Base-by-base conservation (phyloP, 306 rosid genomes). In the Boehmeria nivea region DNA sequence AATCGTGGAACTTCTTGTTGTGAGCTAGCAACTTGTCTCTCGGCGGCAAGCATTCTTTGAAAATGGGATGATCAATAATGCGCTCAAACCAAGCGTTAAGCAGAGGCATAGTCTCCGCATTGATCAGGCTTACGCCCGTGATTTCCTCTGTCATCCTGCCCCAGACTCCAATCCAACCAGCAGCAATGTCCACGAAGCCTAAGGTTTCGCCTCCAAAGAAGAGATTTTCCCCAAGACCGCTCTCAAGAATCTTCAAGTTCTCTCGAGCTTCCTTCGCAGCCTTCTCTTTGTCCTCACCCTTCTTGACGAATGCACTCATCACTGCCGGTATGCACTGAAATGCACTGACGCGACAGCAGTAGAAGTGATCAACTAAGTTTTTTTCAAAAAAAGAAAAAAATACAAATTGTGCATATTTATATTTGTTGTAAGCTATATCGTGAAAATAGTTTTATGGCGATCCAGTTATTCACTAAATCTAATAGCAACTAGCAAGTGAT, bases 141-240 rank as follows among this genome's bases (percentile, higher is more conserved):
- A 57, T 51, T 58, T 78, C 77, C 67, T 50, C 82, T 5, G 49
- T 21, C 5, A 56, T n/a, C 51, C 47, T 50, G 59, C 49, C 58
- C 74, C 72, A 64, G 26, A 6, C 2, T 69, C 69, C 82, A 39
- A 78, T 55, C 78, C 72, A 78, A 33, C 76, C 80, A 40, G 46
- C 66, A 24, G 72, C 77, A 70, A 79, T 66, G 62, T 73, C 79
- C 46, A 63, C 54, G 19, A 73, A 79, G 28, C 83, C 81, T 44
- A 82, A 42, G 8, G 53, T 61, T 51, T 70, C 81, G 22, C 80
- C 88, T 54, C 82, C 74, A 43, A 75, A 72, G 58, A 45, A 75
- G 14, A 7, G 61, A 18, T 75, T 72, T 44, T 66, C 72, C 55
- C 47, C 66, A 15, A 76, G 67, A 10, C n/a, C n/a, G n/a, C n/a